These are phyloP conservation scores for Dendrobium catenatum DNA, from an alignment of 106 monocot genomes.

Conservation along the genomic window DNA sequence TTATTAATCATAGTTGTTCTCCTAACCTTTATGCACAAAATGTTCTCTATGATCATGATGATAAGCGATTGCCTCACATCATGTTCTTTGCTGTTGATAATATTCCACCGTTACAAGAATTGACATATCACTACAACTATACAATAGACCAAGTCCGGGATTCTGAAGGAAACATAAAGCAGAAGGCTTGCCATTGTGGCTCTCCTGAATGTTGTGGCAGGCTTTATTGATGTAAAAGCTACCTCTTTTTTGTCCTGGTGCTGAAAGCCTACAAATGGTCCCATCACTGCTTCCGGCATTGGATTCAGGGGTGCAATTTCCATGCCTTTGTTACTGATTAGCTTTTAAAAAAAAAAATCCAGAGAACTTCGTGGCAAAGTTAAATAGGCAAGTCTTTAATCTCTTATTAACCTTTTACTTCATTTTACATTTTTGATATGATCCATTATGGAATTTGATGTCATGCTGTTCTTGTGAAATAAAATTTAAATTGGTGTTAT, in stretches of 20 bases:
- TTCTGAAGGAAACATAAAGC: slow-evolving; percentile 59
- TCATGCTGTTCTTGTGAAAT: neutral
- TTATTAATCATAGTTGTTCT: slow-evolving; percentile 92
- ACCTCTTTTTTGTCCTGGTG: neutral
- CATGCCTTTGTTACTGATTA: neutral
- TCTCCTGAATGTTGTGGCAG: slow-evolving; percentile 67
- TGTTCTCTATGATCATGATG: slow-evolving; percentile 85
- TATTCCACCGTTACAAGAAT: slow-evolving; percentile 77
- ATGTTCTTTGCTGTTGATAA: slow-evolving; percentile 93
- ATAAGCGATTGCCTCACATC: slow-evolving; percentile 77
- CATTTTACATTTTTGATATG: neutral
- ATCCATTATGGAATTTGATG: neutral
- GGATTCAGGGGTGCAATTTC: neutral
- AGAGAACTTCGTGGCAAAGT: neutral
- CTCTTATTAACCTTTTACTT: neutral
- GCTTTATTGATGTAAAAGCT: slow-evolving; percentile 36
- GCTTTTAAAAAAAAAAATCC: neutral
- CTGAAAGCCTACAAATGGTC: neutral
- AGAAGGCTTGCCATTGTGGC: slow-evolving; percentile 62
- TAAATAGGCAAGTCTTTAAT: neutral
- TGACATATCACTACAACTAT: slow-evolving; percentile 88
- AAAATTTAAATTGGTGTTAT: neutral
- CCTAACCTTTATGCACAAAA: slow-evolving; percentile 92
- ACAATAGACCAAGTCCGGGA: slow-evolving; percentile 57
- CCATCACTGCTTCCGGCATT: neutral